phyloP scores from a whole-genome alignment of 2,329 filamentous ascomycete species.

The Diaporthe sp. region DNA sequence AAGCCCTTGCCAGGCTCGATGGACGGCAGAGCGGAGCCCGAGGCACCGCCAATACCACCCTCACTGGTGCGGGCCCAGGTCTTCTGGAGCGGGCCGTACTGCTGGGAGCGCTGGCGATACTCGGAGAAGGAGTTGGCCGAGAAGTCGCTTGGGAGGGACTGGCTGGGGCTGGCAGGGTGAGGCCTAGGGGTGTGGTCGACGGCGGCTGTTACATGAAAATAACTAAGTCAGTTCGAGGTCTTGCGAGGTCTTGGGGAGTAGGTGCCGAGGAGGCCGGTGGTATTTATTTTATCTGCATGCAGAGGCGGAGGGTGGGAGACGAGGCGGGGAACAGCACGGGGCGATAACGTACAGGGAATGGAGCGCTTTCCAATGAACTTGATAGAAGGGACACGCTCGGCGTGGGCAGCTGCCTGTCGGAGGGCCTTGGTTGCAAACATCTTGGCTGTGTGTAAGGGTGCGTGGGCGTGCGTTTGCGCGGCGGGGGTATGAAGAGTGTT shows the following conservation, averaged over 20 bases:
- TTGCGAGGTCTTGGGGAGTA: background rate
- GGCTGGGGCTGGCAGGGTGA: slow-evolving; percentile 79
- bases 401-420: slow-evolving; percentile 71
- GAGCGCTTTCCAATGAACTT: slow-evolving; percentile 73
- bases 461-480: background rate
- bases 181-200: slow-evolving; percentile 81
- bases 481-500: background rate
- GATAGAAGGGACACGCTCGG: slow-evolving; percentile 73
- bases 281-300: no score
- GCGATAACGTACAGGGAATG: slow-evolving; percentile 65
- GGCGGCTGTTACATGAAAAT: slow-evolving; percentile 63
- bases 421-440: slow-evolving; percentile 72
- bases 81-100: slow-evolving; percentile 81
- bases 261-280: background rate
- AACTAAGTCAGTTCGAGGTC: slow-evolving; percentile 8
- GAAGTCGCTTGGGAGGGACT: slow-evolving; percentile 72
- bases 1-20: slow-evolving; percentile 79
- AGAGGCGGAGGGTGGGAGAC: background rate
- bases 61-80: slow-evolving; percentile 53
- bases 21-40: slow-evolving; percentile 80
- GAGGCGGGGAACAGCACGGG: background rate
- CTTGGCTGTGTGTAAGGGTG: slow-evolving; percentile 41
- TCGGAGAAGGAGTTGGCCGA: slow-evolving; percentile 75
- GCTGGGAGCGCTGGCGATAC: slow-evolving; percentile 84
- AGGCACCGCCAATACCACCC: slow-evolving; percentile 68